These are phyloP conservation scores for Coccinonectria pachysandricola DNA, from an alignment of 2,329 filamentous ascomycete genomes.

Conservation along the genomic window DNA sequence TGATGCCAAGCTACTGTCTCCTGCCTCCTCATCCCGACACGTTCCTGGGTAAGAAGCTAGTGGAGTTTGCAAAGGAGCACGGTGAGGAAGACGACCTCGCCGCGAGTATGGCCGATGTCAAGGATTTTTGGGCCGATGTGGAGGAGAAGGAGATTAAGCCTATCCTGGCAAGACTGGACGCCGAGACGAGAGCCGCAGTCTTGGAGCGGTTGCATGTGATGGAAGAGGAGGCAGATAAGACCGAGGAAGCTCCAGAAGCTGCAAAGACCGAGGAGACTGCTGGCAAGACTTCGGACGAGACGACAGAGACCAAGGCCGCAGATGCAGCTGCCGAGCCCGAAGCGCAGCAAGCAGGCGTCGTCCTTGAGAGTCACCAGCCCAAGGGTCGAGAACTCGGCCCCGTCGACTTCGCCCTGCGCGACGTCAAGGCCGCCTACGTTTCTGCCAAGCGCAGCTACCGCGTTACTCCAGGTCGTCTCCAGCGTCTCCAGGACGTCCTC, in stretches of 20 bases:
- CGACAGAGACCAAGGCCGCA: constrained; percentile 12
- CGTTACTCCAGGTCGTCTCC: constrained; percentile 59
- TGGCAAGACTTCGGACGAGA: constrained; percentile 8
- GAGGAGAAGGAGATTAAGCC: constrained; percentile 75
- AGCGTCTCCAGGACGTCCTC: constrained; percentile 66
- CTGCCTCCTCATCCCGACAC: constrained; percentile 85
- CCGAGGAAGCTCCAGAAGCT: constrained; percentile 15
- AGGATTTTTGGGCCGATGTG: constrained; percentile 70
- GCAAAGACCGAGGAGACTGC: constrained; percentile 12
- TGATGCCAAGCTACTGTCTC: constrained; percentile 88
- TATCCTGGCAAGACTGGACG: constrained; percentile 50
- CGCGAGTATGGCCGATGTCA: constrained; percentile 64
- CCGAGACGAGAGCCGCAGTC: constrained; percentile 52
- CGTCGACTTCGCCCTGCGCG: constrained; percentile 56
- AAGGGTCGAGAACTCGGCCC: constrained; percentile 35
- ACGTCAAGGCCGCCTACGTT: constrained; percentile 74
- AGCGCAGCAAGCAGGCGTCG: constrained; percentile 12
- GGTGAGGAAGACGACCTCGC: constrained; percentile 60
- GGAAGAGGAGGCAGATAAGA: no score
- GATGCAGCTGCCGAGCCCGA: constrained; percentile 13
- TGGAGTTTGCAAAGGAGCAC: constrained; percentile 64
- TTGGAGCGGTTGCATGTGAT: constrained; percentile 46
- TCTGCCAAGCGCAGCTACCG: constrained; percentile 78
- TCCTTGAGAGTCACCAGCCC: constrained; percentile 24
- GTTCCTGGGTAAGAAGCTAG: constrained; percentile 72